Conservation (phyloP, 1,284 basidiomycete genomes). For the Ganoderma sinense region DNA sequence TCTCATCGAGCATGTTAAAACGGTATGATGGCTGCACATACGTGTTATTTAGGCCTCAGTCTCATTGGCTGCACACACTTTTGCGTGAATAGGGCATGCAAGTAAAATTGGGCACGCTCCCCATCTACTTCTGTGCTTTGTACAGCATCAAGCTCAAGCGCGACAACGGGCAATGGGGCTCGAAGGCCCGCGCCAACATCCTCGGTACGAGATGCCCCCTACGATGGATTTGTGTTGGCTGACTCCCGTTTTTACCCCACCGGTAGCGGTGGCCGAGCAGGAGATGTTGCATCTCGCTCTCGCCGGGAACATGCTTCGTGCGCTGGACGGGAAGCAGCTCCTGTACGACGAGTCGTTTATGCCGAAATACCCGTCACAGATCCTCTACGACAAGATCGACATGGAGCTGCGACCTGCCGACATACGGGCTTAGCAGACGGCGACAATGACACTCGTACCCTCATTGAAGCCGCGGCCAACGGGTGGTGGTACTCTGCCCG, state of each 20-base stretch:
- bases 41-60: background rate
- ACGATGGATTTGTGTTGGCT: background rate
- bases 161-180: slow-evolving; percentile 18
- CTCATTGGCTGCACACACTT: background rate
- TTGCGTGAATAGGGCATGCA: slow-evolving; percentile 10
- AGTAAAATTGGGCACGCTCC: slow-evolving; percentile 22
- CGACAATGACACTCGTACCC: slow-evolving; percentile 42
- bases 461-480: slow-evolving; percentile 43
- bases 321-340: slow-evolving; percentile 11
- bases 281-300: slow-evolving; percentile 31
- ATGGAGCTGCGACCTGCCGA: slow-evolving; percentile 24
- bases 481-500: slow-evolving; percentile 48
- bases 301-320: slow-evolving; percentile 23
- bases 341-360: slow-evolving; percentile 20
- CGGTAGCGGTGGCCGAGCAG: slow-evolving; percentile 23
- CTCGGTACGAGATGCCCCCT: slow-evolving; percentile 8
- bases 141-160: slow-evolving; percentile 25
- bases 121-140: slow-evolving; percentile 26
- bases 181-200: slow-evolving; percentile 18
- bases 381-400: slow-evolving; percentile 24
- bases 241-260: background rate
- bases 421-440: slow-evolving; percentile 5
- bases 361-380: slow-evolving; percentile 12
- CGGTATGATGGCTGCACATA: background rate
- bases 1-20: slow-evolving; percentile 13